A percentile compares a stretch with the other conserved stretches of the same genome.
Evolutionary conservation across 345 rosid species (phyloP).

Genomic region (thale cress (Arabidopsis thaliana)): TAIR10.1 NC_003075.7:14594001-14594500

Average conservation of each 20-base stretch:
- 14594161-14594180: background rate
- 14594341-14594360: slow-evolving; percentile 80
- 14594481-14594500: background rate
- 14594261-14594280: slow-evolving; percentile 84
- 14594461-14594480: background rate
- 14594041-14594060: slow-evolving; percentile 86
- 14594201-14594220: slow-evolving; percentile 76
- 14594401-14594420: slow-evolving; percentile 69
- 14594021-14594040: slow-evolving; percentile 87
- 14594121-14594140: slow-evolving; percentile 53
- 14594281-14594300: slow-evolving; percentile 95
- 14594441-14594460: background rate
- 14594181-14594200: background rate
- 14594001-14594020: slow-evolving; percentile 93
- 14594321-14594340: slow-evolving; percentile 84
- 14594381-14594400: slow-evolving; percentile 74
- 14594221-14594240: slow-evolving; percentile 81
- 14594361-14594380: slow-evolving; percentile 78
- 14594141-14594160: slow-evolving; percentile 1
- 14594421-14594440: slow-evolving; percentile 73
- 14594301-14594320: slow-evolving; percentile 79
- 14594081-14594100: slow-evolving; percentile 82
- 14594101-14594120: slow-evolving; percentile 78
- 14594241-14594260: slow-evolving; percentile 67
- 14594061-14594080: slow-evolving; percentile 90